Evolutionary conservation across 352 stramenopile genomes (phyloP), one percentile per base, ranked within the genome.

Genomic region (Phytophthora melonis): DNA sequence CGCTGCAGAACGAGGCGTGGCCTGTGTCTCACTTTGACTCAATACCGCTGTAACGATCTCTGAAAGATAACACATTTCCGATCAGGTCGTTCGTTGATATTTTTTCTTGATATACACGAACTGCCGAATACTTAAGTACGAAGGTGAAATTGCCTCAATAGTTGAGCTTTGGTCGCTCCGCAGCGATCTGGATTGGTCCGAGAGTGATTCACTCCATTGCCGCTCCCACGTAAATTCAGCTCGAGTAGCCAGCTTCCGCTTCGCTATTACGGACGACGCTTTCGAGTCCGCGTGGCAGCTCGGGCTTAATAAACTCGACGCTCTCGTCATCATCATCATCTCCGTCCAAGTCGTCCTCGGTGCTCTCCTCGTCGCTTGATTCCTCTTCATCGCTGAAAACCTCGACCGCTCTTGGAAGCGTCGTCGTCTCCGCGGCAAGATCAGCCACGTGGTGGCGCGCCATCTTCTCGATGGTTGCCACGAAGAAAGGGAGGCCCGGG

Each of bases 391-490:
- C 65, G 19, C 65, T 72, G 11, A 49, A 61, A 11, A 67, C 32
- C 23, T 72, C 57, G 1, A 72, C 58, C 1, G 57, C 57, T 4
- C 5, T 41, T 39, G 65, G 65, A 23, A 72, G 57, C 7, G 65
- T 72, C 16, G 34, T 67, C 36, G 57, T 72, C 36, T 67, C 65
- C 9, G 57, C 65, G 18, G 65, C 65, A 45, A 74, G 60, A 66
- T 70, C 63, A n/a, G 65, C 58, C 47, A 72, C 65, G 36, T 72
- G 58, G n/a, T 16, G 65, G 41, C 55, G 65, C 19, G 65, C 65
- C 49, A 72, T 60, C 34, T 45, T 60, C 47, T 72, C 65, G 39
- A 72, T 72, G 0, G 65, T 72, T 58, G 50, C 58, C 45, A 76
- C 63, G 34, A 76, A 76, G 16, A 65, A 60, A 6, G 49, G 36